These are phyloP conservation scores for Rhododendron ferrugineum DNA, from an alignment of 148 eudicot species.

Conservation along the genomic window DNA sequence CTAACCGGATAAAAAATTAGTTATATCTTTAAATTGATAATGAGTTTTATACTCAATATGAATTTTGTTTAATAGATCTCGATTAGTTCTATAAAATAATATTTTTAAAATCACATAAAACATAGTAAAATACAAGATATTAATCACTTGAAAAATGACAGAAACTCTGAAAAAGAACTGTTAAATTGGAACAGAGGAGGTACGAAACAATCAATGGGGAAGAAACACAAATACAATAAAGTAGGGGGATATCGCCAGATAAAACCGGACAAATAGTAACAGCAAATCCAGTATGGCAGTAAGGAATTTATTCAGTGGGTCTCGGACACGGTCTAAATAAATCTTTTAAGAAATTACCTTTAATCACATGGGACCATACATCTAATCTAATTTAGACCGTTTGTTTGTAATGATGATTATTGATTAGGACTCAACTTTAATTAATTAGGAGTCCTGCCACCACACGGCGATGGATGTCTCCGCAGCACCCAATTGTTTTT, in stretches of 20 bases:
- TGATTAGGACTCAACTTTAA: not conserved
- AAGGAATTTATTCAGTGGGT: not conserved
- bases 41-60: no score
- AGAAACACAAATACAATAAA: conserved; percentile 2
- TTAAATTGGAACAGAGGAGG: not conserved
- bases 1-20: no score
- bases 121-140: no score
- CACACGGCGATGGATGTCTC: not conserved
- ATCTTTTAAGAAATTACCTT: not conserved
- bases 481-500: not conserved
- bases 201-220: not conserved
- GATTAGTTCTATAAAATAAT: no score
- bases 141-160: no score
- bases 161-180: no score
- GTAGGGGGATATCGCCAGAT: not conserved
- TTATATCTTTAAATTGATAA: no score
- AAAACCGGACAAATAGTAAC: not conserved
- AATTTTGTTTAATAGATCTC: no score
- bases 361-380: not conserved
- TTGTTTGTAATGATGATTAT: not conserved
- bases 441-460: not conserved
- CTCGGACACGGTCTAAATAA: not conserved
- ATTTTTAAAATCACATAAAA: no score
- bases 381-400: not conserved
- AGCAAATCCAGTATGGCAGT: not conserved